Evolutionary conservation across 2,329 filamentous ascomycete species (phyloP).

Genomic region (Claviceps pazoutovae): DNA sequence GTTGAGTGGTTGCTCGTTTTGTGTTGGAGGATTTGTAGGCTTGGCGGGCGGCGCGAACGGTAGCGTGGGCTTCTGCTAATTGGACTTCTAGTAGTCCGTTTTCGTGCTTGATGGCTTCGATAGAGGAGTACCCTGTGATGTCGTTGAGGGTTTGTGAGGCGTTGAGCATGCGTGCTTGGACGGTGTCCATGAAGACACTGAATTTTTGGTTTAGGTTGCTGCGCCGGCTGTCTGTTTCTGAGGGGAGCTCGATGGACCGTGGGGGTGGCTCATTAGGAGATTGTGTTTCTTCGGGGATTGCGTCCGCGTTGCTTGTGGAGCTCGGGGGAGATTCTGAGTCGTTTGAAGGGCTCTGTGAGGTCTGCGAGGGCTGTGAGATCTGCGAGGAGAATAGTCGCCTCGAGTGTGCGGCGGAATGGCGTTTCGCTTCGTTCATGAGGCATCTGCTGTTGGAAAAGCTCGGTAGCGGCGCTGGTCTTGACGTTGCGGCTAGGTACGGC

Average conservation of each 20-base stretch:
- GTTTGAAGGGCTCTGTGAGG: constrained; percentile 7
- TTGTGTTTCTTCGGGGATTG: background rate
- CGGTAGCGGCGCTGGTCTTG: background rate
- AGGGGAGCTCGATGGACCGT: constrained; percentile 16
- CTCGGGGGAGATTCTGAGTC: background rate
- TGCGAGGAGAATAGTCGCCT: constrained; percentile 16
- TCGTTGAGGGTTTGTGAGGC: constrained; percentile 85
- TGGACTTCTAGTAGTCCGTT: constrained; percentile 54
- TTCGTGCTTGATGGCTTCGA: constrained; percentile 68
- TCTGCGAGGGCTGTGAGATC: constrained; percentile 8
- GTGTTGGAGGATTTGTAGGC: constrained; percentile 74
- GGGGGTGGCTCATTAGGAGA: background rate
- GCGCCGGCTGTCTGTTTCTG: constrained; percentile 19
- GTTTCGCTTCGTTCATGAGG: constrained; percentile 3
- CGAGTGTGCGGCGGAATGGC: background rate
- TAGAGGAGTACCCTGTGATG: constrained; percentile 84
- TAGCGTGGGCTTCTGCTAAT: constrained; percentile 44
- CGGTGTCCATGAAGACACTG: constrained; percentile 61
- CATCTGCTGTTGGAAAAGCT: background rate
- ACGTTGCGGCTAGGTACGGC: background rate
- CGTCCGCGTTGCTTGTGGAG: background rate
- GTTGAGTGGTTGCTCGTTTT: constrained; percentile 75
- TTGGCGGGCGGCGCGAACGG: constrained; percentile 57
- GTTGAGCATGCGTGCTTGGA: constrained; percentile 72
- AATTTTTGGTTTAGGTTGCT: constrained; percentile 21